A percentile compares a stretch with the other conserved stretches of the same genome.
Evolutionary conservation across 2,329 filamentous ascomycete genomes (phyloP).

Genomic region (Knufia fluminis): DNA sequence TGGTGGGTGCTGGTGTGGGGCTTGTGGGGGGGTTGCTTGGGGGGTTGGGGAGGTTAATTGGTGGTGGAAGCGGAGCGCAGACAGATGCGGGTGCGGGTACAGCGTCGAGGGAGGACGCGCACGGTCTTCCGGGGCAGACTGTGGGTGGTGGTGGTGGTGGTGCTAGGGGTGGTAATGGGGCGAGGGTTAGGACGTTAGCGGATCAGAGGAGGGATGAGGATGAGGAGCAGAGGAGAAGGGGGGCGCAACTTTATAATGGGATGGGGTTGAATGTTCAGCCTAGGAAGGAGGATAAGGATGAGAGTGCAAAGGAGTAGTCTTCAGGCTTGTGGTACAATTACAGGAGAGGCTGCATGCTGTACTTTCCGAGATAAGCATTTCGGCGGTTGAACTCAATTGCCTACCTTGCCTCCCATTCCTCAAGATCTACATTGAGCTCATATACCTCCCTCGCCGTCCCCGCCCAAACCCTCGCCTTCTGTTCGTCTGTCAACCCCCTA

Average conservation of each 20-base stretch:
- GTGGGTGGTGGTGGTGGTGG: no score
- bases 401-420: no score
- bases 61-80: constrained; percentile 10
- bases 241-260: constrained; percentile 75
- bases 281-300: constrained; percentile 47
- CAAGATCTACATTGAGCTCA: constrained; percentile 17
- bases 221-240: constrained; percentile 36
- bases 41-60: constrained; percentile 29
- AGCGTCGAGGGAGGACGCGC: background rate
- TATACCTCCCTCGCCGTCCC: constrained; percentile 67
- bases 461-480: constrained; percentile 61
- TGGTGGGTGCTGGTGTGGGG: constrained; percentile 27
- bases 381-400: no score
- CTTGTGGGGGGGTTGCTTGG: constrained; percentile 31
- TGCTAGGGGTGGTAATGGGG: background rate
- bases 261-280: constrained; percentile 72
- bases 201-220: constrained; percentile 42
- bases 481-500: constrained; percentile 46
- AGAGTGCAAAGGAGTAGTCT: constrained; percentile 3
- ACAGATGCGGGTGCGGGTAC: background rate
- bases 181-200: constrained; percentile 43
- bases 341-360: no score
- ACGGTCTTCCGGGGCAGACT: background rate
- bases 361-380: no score
- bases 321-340: no score